A percentile compares a stretch with the other conserved stretches of the same genome.
phyloP scores from a whole-genome alignment of 129 eudicot species.

The Helichrysum umbraculigerum region DNA sequence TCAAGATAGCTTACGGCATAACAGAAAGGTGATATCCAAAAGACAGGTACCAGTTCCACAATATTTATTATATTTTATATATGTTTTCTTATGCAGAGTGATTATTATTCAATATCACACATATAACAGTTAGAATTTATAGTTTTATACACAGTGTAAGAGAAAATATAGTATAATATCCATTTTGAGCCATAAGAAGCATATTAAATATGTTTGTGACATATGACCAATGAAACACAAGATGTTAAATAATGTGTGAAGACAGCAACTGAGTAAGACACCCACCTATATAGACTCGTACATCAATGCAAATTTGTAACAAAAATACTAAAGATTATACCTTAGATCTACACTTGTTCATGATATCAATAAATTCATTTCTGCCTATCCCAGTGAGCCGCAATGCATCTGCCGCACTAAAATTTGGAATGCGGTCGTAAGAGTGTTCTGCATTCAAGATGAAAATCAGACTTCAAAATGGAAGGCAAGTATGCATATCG shows the following conservation, averaged over 20 bases:
- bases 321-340: slow-evolving; percentile 37
- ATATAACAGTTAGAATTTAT: not conserved
- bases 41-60: slow-evolving; percentile 8
- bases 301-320: slow-evolving; percentile 1
- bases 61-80: not conserved
- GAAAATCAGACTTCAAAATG: slow-evolving; percentile 25
- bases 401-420: slow-evolving; percentile 99
- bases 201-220: not conserved
- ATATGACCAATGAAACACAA: not conserved
- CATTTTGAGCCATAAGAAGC: slow-evolving; percentile 1
- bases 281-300: not conserved
- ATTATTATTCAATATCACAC: not conserved
- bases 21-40: not conserved
- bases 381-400: slow-evolving; percentile 95
- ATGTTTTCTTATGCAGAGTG: not conserved
- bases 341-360: slow-evolving; percentile 99
- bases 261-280: not conserved
- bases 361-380: slow-evolving; percentile 98
- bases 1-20: slow-evolving; percentile 10
- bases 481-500: not conserved
- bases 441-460: slow-evolving; percentile 89
- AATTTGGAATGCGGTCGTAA: slow-evolving; percentile 96
- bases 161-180: not conserved
- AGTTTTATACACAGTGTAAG: not conserved
- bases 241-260: no score